Conservation (phyloP, 1,139 yeast species). For the Suhomyces bribrorum region DNA sequence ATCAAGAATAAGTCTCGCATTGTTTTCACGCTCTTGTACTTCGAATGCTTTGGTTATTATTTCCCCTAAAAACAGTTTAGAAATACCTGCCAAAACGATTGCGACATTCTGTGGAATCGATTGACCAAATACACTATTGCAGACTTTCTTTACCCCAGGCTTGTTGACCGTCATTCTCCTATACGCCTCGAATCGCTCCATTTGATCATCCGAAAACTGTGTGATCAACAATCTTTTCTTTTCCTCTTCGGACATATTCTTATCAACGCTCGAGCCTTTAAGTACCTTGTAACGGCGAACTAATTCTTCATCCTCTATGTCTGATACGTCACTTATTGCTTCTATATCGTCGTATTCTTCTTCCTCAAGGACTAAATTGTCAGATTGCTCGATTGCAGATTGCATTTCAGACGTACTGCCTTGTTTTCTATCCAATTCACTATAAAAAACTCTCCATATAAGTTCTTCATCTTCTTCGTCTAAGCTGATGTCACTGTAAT, state of each 20-base stretch:
- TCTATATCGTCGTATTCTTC: constrained; percentile 14
- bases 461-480: constrained; percentile 52
- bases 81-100: constrained; percentile 79
- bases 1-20: constrained; percentile 41
- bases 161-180: constrained; percentile 81
- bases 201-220: constrained; percentile 77
- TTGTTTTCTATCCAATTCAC: constrained; percentile 16
- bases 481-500: constrained; percentile 41
- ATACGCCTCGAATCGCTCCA: constrained; percentile 85
- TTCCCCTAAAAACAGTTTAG: constrained; percentile 87
- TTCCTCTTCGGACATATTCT: constrained; percentile 45
- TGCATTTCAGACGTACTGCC: constrained; percentile 1
- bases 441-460: constrained; percentile 47
- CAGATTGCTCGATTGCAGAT: background rate
- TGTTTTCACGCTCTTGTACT: constrained; percentile 57
- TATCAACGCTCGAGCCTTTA: constrained; percentile 24
- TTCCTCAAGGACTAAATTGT: constrained; percentile 13
- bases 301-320: constrained; percentile 39
- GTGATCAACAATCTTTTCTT: constrained; percentile 67
- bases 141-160: constrained; percentile 77
- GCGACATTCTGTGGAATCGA: constrained; percentile 83
- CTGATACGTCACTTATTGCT: constrained; percentile 32
- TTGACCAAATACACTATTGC: constrained; percentile 78
- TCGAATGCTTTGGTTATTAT: constrained; percentile 79
- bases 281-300: constrained; percentile 34